These are phyloP conservation scores for Phytophthora nicotianae DNA, from an alignment of 352 stramenopile species.

Conservation along the genomic window DNA sequence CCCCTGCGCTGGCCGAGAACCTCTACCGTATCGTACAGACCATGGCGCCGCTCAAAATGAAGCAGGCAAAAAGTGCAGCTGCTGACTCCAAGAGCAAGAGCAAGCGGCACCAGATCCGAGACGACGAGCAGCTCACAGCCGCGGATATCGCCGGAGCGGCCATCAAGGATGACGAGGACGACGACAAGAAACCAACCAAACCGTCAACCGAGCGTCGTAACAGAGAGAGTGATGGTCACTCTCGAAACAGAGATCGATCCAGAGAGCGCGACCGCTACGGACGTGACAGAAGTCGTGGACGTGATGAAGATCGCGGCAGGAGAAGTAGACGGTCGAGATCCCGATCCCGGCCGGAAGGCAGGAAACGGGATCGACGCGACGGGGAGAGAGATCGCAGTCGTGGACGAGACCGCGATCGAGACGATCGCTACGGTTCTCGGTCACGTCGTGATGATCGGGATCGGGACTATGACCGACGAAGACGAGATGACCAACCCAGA, in stretches of 20 bases:
- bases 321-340: slow-evolving; percentile 47
- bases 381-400: slow-evolving; percentile 31
- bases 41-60: slow-evolving; percentile 71
- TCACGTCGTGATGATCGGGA: slow-evolving; percentile 38
- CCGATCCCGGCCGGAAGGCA: slow-evolving; percentile 37
- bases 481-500: slow-evolving; percentile 33
- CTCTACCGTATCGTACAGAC: slow-evolving; percentile 83
- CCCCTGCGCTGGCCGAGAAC: slow-evolving; percentile 68
- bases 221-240: slow-evolving; percentile 21
- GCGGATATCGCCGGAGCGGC: slow-evolving; percentile 63
- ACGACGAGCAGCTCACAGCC: slow-evolving; percentile 72
- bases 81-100: slow-evolving; percentile 9
- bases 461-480: slow-evolving; percentile 22
- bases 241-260: slow-evolving; percentile 20
- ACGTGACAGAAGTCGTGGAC: slow-evolving; percentile 33
- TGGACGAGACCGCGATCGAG: slow-evolving; percentile 32
- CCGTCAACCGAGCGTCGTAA: slow-evolving; percentile 5
- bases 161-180: slow-evolving; percentile 38
- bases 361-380: slow-evolving; percentile 30
- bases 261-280: slow-evolving; percentile 30
- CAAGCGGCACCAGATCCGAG: slow-evolving; percentile 49
- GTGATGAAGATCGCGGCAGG: slow-evolving; percentile 33
- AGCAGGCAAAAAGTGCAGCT: slow-evolving; percentile 7
- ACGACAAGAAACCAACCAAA: slow-evolving; percentile 13
- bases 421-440: slow-evolving; percentile 31